phyloP scores from a whole-genome alignment of 208 protist species.

The Blechomonas ayalai region DNA sequence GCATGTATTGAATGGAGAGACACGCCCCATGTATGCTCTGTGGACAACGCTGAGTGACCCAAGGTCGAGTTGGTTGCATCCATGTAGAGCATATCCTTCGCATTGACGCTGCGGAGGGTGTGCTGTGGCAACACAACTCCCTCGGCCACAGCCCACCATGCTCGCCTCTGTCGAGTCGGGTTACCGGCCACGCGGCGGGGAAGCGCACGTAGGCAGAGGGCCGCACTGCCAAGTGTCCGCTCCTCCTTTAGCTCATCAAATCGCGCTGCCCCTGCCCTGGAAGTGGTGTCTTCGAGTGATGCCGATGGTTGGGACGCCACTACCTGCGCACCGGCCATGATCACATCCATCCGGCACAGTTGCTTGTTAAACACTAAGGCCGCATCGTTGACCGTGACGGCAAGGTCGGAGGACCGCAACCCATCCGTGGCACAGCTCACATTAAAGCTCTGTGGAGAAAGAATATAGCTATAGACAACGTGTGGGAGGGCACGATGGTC shows the following conservation, averaged over 20 bases:
- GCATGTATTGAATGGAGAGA: no score
- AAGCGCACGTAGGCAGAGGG: constrained; percentile 1
- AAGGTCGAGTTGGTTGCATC: no score
- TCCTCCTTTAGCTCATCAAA: no score
- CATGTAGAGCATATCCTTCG: not conserved
- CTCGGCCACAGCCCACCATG: constrained; percentile 26
- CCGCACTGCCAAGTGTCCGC: no score
- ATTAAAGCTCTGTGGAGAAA: constrained; percentile 21
- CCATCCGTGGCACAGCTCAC: constrained; percentile 10
- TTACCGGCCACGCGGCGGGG: no score
- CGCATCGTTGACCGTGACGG: constrained; percentile 27
- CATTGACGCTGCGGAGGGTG: not conserved
- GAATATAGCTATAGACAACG: constrained; percentile 55
- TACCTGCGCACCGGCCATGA: constrained; percentile 17
- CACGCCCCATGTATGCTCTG: no score
- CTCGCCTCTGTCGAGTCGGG: not conserved
- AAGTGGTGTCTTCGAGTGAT: no score
- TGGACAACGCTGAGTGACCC: no score
- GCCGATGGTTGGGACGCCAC: no score
- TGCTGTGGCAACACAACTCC: constrained; percentile 7
- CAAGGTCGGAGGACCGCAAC: not conserved
- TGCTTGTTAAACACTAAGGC: constrained; percentile 22
- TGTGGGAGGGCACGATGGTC: constrained; percentile 27
- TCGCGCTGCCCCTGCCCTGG: no score
- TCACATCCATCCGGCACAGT: constrained; percentile 22